Evolutionary conservation across 2,329 filamentous ascomycete genomes (phyloP).

Genomic region (Emmonsiellopsis sp.): DNA sequence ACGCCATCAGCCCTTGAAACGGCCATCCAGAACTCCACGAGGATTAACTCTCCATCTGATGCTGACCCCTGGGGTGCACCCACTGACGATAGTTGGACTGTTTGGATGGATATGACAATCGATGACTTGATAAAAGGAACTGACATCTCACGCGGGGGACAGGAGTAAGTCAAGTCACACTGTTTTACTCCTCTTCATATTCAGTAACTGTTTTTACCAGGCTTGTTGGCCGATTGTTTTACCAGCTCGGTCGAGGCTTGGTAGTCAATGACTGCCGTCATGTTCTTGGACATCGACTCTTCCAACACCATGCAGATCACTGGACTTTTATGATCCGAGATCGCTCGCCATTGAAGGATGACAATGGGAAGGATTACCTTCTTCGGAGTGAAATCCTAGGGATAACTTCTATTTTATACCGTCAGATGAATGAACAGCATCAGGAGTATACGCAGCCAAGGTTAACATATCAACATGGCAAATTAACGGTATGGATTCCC

Average conservation of each 20-base stretch:
- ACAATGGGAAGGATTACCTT: not conserved
- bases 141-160: not conserved
- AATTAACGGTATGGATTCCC: not conserved
- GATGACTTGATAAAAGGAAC: not conserved
- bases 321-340: constrained; percentile 3
- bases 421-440: constrained; percentile 2
- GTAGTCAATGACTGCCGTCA: not conserved
- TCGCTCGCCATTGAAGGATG: not conserved
- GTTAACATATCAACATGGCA: not conserved
- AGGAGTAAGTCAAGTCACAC: not conserved
- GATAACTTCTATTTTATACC: constrained; percentile 1
- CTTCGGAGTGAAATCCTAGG: constrained; percentile 1
- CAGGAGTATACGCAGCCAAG: not conserved
- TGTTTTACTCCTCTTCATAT: not conserved
- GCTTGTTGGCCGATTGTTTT: not conserved
- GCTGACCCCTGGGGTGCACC: not conserved
- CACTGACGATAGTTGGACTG: constrained; percentile 3
- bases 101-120: constrained; percentile 5
- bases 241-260: not conserved
- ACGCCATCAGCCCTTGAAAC: not conserved
- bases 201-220: not conserved
- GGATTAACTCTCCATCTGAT: constrained; percentile 2
- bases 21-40: constrained; percentile 1
- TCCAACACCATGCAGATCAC: not conserved
- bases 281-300: not conserved